Conservation (phyloP, 495 filamentous ascomycete species). For the Aspergillus olivimuriae region DNA sequence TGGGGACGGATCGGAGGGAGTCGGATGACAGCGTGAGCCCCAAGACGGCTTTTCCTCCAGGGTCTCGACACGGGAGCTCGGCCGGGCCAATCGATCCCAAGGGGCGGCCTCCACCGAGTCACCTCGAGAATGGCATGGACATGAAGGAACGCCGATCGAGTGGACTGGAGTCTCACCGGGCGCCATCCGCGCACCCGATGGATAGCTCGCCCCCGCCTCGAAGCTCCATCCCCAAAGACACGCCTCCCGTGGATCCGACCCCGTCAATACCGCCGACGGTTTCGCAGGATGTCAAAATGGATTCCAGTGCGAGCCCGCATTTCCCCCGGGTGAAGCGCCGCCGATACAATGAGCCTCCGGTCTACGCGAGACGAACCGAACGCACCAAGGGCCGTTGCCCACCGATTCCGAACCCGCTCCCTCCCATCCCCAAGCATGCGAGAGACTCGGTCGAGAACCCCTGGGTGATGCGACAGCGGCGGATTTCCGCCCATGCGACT, state of each 20-base stretch:
- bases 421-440: conserved; percentile 30
- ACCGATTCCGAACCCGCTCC: conserved; percentile 29
- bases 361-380: conserved; percentile 37
- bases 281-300: conserved; percentile 17
- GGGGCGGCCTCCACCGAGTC: conserved; percentile 11
- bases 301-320: conserved; percentile 15
- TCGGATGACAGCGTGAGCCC: conserved; percentile 40
- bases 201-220: conserved; percentile 27
- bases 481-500: conserved; percentile 14
- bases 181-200: conserved; percentile 17
- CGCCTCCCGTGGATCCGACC: conserved; percentile 1
- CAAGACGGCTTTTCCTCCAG: conserved; percentile 26
- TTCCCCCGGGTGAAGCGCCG: conserved; percentile 31
- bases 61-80: conserved; percentile 26
- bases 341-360: conserved; percentile 40
- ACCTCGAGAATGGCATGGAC: conserved; percentile 22
- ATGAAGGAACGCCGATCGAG: conserved; percentile 20
- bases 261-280: conserved; percentile 15
- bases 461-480: conserved; percentile 23
- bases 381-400: conserved; percentile 33
- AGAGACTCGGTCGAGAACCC: conserved; percentile 18
- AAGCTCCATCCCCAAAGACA: conserved; percentile 11
- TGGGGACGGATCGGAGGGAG: conserved; percentile 31
- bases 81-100: conserved; percentile 13
- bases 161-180: conserved; percentile 13